These are phyloP conservation scores for Trichocladium uniseriatum DNA, from an alignment of 495 filamentous ascomycete genomes.

Conservation along the genomic window DNA sequence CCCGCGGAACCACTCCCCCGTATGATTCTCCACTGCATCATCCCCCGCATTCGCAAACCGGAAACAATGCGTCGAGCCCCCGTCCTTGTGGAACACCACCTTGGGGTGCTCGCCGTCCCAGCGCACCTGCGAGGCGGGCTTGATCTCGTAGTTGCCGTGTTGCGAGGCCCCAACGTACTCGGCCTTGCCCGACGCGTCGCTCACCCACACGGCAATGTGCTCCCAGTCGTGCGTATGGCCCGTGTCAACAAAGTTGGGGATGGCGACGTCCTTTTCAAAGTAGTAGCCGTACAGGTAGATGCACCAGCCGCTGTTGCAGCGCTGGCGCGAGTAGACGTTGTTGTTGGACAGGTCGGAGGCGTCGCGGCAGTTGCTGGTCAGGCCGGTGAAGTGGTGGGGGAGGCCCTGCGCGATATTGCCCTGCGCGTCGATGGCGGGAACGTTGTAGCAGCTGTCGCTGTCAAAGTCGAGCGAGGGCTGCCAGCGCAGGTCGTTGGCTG, in stretches of 20 bases:
- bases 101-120: conserved; percentile 39
- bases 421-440: conserved; percentile 32
- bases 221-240: conserved; percentile 42
- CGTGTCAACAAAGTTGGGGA: conserved; percentile 24
- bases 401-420: conserved; percentile 33
- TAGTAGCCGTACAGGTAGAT: conserved; percentile 40
- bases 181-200: conserved; percentile 15
- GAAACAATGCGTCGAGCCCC: conserved; percentile 31
- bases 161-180: conserved; percentile 31
- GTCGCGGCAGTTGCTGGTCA: conserved; percentile 30
- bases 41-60: conserved; percentile 33
- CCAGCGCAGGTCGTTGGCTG: conserved; percentile 33
- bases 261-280: conserved; percentile 39
- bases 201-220: conserved; percentile 38
- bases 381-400: conserved; percentile 23
- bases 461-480: conserved; percentile 41
- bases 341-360: conserved; percentile 34
- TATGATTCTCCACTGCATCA: conserved; percentile 34
- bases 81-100: conserved; percentile 39
- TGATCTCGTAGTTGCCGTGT: conserved; percentile 31
- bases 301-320: conserved; percentile 40
- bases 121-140: conserved; percentile 24
- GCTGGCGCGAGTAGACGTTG: conserved; percentile 38
- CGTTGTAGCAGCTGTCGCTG: conserved; percentile 40
- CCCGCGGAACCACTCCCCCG: conserved; percentile 33